Evolutionary conservation across 2,329 filamentous ascomycete genomes (phyloP).

Genomic region (Gaeumannomyces sp.): DNA sequence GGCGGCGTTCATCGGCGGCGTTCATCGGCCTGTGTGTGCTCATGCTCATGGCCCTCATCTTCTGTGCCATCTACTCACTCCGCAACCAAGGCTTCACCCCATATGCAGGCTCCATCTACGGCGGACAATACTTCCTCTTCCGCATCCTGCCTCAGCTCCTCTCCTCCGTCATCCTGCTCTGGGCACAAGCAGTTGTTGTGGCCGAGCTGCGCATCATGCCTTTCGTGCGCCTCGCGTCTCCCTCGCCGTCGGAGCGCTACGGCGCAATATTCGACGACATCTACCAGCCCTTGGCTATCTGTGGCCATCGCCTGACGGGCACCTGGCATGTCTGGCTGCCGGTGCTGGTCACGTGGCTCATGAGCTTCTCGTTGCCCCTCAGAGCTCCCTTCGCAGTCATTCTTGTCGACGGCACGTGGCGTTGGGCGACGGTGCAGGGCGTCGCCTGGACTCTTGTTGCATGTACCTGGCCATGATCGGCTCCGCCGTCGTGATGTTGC

Average conservation of each 20-base stretch:
- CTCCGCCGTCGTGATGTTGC: constrained; percentile 50
- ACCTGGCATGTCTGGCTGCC: constrained; percentile 61
- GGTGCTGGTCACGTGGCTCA: constrained; percentile 67
- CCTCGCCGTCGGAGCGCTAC: constrained; percentile 51
- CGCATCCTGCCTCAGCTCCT: constrained; percentile 77
- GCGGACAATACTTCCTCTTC: constrained; percentile 76
- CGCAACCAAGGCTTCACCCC: constrained; percentile 57
- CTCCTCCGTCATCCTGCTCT: constrained; percentile 65
- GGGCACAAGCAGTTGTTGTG: constrained; percentile 66
- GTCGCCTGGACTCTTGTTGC: constrained; percentile 71
- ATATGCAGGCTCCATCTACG: constrained; percentile 62
- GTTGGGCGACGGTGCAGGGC: constrained; percentile 72
- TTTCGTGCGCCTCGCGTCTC: constrained; percentile 69
- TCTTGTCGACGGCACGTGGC: constrained; percentile 53
- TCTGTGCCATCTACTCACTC: constrained; percentile 64
- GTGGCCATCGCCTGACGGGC: constrained; percentile 47
- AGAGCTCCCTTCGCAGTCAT: constrained; percentile 69
- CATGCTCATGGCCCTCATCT: constrained; percentile 67
- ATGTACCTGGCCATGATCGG: constrained; percentile 64
- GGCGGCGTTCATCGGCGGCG: constrained; percentile 45
- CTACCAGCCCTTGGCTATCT: constrained; percentile 58
- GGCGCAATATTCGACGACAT: constrained; percentile 63
- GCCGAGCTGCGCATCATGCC: constrained; percentile 73
- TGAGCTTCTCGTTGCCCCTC: constrained; percentile 76
- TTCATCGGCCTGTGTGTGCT: constrained; percentile 57